phyloP scores from a whole-genome alignment of 169 alveolate species.

The Plasmodium malariae region DNA sequence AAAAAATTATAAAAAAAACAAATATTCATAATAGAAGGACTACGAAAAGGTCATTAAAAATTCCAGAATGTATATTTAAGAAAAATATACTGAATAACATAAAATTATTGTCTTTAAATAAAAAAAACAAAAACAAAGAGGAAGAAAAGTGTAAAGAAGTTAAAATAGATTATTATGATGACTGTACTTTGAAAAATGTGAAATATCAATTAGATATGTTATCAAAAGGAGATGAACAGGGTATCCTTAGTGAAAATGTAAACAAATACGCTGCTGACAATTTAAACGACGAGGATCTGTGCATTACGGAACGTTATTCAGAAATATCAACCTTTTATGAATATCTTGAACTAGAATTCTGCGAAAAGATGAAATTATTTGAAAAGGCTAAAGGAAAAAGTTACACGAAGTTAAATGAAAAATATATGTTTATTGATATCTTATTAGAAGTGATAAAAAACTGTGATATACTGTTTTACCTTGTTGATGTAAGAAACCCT shows the following conservation, averaged over 20 bases:
- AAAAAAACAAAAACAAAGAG: slow-evolving; percentile 28
- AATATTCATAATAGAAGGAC: slow-evolving; percentile 58
- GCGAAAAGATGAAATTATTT: slow-evolving; percentile 24
- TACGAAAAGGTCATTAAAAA: slow-evolving; percentile 53
- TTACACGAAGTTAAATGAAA: slow-evolving; percentile 30
- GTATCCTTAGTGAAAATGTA: background rate
- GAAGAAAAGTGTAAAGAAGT: slow-evolving; percentile 39
- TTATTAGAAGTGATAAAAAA: slow-evolving; percentile 57
- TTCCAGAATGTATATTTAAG: slow-evolving; percentile 66
- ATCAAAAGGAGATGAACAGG: background rate
- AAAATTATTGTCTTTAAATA: slow-evolving; percentile 19
- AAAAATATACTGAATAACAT: slow-evolving; percentile 44
- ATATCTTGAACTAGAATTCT: slow-evolving; percentile 13
- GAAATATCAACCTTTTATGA: background rate
- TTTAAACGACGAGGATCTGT: background rate
- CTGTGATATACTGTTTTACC: slow-evolving; percentile 43
- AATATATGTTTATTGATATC: slow-evolving; percentile 41
- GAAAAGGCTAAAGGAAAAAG: slow-evolving; percentile 44
- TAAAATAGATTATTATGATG: slow-evolving; percentile 12
- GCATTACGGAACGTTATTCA: background rate
- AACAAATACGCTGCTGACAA: background rate
- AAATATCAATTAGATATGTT: slow-evolving; percentile 4
- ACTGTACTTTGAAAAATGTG: slow-evolving; percentile 37
- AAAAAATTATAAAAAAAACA: slow-evolving; percentile 59
- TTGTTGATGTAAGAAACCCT: slow-evolving; percentile 65